phyloP scores from a whole-genome alignment of 2,329 filamentous ascomycete species.

The Fusarium brachygibbosum region DNA sequence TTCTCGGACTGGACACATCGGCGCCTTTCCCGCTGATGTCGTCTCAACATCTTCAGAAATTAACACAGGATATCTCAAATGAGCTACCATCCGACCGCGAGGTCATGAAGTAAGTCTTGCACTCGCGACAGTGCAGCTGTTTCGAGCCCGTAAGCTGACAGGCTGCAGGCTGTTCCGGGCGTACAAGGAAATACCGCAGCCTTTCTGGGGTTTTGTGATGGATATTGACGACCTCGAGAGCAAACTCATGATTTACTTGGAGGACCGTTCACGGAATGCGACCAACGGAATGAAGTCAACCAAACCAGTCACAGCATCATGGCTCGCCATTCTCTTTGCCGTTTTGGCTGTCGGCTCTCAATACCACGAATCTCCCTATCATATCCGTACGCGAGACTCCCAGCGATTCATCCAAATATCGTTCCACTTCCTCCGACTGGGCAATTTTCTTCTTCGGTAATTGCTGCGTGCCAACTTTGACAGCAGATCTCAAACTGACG shows the following conservation, averaged over 20 bases:
- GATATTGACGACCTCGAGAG: slow-evolving; percentile 76
- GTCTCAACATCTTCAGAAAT: slow-evolving; percentile 69
- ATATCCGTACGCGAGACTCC: slow-evolving; percentile 69
- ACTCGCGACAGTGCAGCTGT: neutral
- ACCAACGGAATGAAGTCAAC: slow-evolving; percentile 61
- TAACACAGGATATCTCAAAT: slow-evolving; percentile 71
- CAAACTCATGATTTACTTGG: slow-evolving; percentile 74
- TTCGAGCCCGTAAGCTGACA: slow-evolving; percentile 14
- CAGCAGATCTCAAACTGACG: slow-evolving; percentile 12
- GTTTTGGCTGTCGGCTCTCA: slow-evolving; percentile 75
- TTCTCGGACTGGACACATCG: slow-evolving; percentile 74
- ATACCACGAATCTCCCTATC: slow-evolving; percentile 74
- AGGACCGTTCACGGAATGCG: slow-evolving; percentile 71
- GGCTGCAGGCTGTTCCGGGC: slow-evolving; percentile 69
- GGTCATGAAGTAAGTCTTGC: slow-evolving; percentile 71
- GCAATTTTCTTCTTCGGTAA: slow-evolving; percentile 72
- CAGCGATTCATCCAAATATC: slow-evolving; percentile 74
- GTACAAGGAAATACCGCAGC: slow-evolving; percentile 76
- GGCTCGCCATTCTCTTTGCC: slow-evolving; percentile 75
- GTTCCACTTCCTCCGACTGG: slow-evolving; percentile 73
- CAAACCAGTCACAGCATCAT: slow-evolving; percentile 71
- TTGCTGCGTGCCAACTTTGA: slow-evolving; percentile 11
- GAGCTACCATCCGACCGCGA: slow-evolving; percentile 75
- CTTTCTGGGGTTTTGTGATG: slow-evolving; percentile 76
- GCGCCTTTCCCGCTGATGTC: slow-evolving; percentile 78